Conservation (phyloP, 345 rosid genomes). For the Adansonia digitata region DNA sequence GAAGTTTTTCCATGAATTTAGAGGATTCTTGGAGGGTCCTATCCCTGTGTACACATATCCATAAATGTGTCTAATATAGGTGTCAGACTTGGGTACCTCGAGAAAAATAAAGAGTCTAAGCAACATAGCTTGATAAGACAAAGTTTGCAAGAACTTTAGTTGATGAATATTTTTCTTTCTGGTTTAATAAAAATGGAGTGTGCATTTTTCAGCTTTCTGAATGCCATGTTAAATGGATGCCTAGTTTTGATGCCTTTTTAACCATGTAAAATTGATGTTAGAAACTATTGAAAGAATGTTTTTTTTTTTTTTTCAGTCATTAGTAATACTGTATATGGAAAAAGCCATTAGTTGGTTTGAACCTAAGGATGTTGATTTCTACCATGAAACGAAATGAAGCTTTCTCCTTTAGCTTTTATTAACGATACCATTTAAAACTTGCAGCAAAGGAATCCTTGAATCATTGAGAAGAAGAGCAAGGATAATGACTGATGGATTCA, state of each 20-base stretch:
- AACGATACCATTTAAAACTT: constrained; percentile 9
- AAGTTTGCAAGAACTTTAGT: not conserved
- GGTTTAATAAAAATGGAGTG: not conserved
- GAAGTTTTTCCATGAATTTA: too few species aligned
- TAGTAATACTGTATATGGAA: not conserved
- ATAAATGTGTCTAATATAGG: too few species aligned
- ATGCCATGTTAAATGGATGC: not conserved
- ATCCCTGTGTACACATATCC: too few species aligned
- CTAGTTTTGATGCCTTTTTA: not conserved
- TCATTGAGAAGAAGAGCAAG: constrained; percentile 89
- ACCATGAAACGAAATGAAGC: not conserved
- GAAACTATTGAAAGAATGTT: not conserved
- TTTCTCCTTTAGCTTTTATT: constrained; percentile 9
- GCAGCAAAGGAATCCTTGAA: constrained; percentile 86
- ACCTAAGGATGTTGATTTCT: not conserved
- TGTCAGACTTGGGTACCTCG: too few species aligned
- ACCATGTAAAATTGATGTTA: not conserved
- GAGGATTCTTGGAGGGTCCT: too few species aligned
- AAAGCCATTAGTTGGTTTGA: not conserved
- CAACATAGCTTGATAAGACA: too few species aligned
- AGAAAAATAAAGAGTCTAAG: too few species aligned
- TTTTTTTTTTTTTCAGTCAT: not conserved
- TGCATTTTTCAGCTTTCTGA: not conserved
- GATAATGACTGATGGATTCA: constrained; percentile 97
- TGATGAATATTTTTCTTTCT: not conserved